Evolutionary conservation across 192 early-diverging fungal species (phyloP).

Genomic region (Mortierella claussenii): DNA sequence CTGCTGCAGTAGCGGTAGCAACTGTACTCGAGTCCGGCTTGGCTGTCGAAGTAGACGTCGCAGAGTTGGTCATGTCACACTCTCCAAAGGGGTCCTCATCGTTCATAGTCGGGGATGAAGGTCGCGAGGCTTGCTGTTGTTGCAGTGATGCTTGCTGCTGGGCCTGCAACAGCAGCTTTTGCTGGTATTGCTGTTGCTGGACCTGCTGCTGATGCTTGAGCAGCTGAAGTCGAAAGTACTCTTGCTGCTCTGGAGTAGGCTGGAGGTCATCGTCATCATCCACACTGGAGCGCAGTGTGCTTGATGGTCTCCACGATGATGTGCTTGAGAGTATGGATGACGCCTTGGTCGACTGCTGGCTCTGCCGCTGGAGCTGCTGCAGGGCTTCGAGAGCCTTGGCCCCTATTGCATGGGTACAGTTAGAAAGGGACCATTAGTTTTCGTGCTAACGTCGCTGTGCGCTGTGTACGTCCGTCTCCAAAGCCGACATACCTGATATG

Average conservation of each 20-base stretch:
- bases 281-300: neutral
- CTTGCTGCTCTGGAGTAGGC: slow-evolving; percentile 49
- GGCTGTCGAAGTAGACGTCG: neutral
- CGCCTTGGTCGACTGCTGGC: neutral
- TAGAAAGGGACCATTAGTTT: too few species aligned
- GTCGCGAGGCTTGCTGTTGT: slow-evolving; percentile 1
- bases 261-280: slow-evolving; percentile 42
- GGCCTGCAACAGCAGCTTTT: slow-evolving; percentile 34
- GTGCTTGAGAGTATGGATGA: neutral
- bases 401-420: neutral
- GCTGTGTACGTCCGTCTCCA: neutral
- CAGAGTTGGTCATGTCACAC: slow-evolving; percentile 16
- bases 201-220: slow-evolving; percentile 49
- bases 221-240: slow-evolving; percentile 48
- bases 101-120: slow-evolving; percentile 21
- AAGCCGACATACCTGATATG: slow-evolving; percentile 24
- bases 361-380: slow-evolving; percentile 10
- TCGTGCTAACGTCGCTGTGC: too few species aligned
- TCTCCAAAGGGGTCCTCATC: slow-evolving; percentile 37
- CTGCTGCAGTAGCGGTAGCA: neutral
- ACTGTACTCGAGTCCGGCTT: neutral
- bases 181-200: slow-evolving; percentile 38
- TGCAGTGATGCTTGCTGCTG: slow-evolving; percentile 16
- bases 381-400: slow-evolving; percentile 22
- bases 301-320: slow-evolving; percentile 18